Base-by-base conservation (phyloP, 2,329 filamentous ascomycete species). In the Westerdykella sp. region DNA sequence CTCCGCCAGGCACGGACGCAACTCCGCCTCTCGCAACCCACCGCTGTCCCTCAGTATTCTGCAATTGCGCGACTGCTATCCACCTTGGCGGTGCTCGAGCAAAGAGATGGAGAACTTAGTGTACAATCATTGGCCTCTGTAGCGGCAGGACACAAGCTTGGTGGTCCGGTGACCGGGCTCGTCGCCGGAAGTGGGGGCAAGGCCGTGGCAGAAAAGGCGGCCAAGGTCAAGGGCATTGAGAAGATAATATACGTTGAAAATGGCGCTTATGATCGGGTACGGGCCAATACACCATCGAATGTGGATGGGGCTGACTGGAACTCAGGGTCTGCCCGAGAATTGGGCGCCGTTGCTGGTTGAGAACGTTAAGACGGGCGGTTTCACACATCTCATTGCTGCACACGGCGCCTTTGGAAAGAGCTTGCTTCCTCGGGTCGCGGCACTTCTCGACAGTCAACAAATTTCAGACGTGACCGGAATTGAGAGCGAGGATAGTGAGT, bases 341-440 rank as follows among this genome's bases (percentile, higher is more conserved):
- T 97, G 80, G 63, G 93, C 91, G n/a, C 86, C 89, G 43, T 75
- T 98, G 37, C 76, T 98, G 34, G 85, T 89, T 40, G 91, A 97
- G 69, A 98, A 97, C 69, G 91, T 97, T 70, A 95, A 95, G 73
- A 93, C 93, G 66, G 90, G 87, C 47, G 87, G 84, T 47, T 97
- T 89, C 69, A 95, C 90, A 48, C 93, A 98, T 65, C 79, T 98
- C 51, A 78, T 98, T 59, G 86, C 85, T 32, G 84, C 86, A 43
- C 89, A 97, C 73, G 93, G 90, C 18, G 89, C 93, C 1, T 98
- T 98, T 70, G 93, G 93, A 61, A 98, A 98, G 80, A 94, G 85
- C 68, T 69, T 98, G 37, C 76, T 98, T 70, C 93, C 93, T 32
- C 83, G 93, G 49, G 86, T 96, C 13, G 88, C 93, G 15, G 93